Percentiles rank a stretch among this genome's conserved stretches.
Evolutionary conservation across 1,284 basidiomycete species (phyloP).

Genomic region (Trametes pubescens): DNA sequence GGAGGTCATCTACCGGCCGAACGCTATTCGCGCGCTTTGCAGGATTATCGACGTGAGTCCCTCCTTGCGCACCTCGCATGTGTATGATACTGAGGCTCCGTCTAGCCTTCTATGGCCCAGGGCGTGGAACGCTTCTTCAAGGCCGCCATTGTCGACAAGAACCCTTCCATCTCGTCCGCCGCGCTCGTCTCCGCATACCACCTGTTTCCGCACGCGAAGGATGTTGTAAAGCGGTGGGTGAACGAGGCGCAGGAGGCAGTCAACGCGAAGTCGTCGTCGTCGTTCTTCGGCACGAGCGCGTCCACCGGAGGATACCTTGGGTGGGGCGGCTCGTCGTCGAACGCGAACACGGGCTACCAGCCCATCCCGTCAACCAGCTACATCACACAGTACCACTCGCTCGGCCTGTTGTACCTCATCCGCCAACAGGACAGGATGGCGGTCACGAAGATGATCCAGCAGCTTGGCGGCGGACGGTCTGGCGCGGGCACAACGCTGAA

Average conservation of each 20-base stretch:
- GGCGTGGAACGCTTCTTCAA: slow-evolving; percentile 99
- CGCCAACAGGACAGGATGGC: slow-evolving; percentile 99
- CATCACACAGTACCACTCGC: slow-evolving; percentile 97
- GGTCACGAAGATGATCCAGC: slow-evolving; percentile 99
- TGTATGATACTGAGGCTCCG: neutral
- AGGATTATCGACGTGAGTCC: slow-evolving; percentile 90
- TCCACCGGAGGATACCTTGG: slow-evolving; percentile 70
- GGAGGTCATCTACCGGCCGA: slow-evolving; percentile 98
- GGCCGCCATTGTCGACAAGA: slow-evolving; percentile 98
- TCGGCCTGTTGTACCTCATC: slow-evolving; percentile 94
- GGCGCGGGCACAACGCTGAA: slow-evolving; percentile 85
- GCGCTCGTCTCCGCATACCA: slow-evolving; percentile 98
- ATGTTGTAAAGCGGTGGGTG: slow-evolving; percentile 97
- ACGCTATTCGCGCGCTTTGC: slow-evolving; percentile 96
- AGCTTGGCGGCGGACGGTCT: slow-evolving; percentile 89
- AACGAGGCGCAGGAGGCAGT: slow-evolving; percentile 99
- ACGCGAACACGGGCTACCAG: slow-evolving; percentile 68
- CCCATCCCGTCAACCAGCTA: slow-evolving; percentile 88
- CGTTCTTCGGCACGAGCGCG: slow-evolving; percentile 65
- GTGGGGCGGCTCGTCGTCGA: slow-evolving; percentile 66
- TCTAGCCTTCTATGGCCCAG: slow-evolving; percentile 95
- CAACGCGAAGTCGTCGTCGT: slow-evolving; percentile 83
- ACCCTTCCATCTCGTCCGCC: slow-evolving; percentile 94
- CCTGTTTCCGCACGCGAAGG: slow-evolving; percentile 91
- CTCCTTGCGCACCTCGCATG: neutral